Evolutionary conservation across 441 rosid genomes (phyloP).

Genomic region (Erodium texanum): DNA sequence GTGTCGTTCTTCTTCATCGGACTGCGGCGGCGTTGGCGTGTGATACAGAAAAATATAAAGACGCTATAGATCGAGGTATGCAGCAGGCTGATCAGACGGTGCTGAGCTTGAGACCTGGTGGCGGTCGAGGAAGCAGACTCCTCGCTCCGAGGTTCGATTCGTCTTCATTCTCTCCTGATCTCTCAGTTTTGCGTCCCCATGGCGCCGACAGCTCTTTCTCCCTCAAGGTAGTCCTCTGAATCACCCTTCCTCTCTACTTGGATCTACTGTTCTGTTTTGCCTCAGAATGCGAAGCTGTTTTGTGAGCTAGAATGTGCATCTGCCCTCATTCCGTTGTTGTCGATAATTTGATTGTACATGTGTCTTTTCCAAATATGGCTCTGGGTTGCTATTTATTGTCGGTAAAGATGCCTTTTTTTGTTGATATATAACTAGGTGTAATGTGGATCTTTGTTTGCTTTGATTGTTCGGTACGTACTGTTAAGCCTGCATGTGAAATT

Average conservation of each 20-base stretch:
- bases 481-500: neutral
- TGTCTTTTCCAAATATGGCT: neutral
- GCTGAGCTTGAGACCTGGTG: slow-evolving; percentile 98
- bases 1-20: neutral
- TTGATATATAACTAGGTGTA: neutral
- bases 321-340: no score
- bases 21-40: no score
- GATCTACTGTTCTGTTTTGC: neutral
- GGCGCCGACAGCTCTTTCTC: slow-evolving; percentile 37
- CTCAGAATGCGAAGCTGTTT: no score
- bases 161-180: slow-evolving; percentile 47
- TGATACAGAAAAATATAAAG: neutral
- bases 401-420: neutral
- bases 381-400: neutral
- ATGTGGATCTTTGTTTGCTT: neutral
- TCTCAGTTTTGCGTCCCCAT: slow-evolving; percentile 60
- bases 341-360: neutral
- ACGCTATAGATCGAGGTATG: slow-evolving; percentile 44
- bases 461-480: neutral
- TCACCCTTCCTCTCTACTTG: neutral
- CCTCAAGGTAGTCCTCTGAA: slow-evolving; percentile 24
- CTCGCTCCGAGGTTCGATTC: slow-evolving; percentile 44
- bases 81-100: slow-evolving; percentile 91
- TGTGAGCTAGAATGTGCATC: neutral
- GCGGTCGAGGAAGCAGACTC: slow-evolving; percentile 64